Conservation (phyloP, 768 basidiomycete genomes). For the Xerocomus brunneocitrinus region DNA sequence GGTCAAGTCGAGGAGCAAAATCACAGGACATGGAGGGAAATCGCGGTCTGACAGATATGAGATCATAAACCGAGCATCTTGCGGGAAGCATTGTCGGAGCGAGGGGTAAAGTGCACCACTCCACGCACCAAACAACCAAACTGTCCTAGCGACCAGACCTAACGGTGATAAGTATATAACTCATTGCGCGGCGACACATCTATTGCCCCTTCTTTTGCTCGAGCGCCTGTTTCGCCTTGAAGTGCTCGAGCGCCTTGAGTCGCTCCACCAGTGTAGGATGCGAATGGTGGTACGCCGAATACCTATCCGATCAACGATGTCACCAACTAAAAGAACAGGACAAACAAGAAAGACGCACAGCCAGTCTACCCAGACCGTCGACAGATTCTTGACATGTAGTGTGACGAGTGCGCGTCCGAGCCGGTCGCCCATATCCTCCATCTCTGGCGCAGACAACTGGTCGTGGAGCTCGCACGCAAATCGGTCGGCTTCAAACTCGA, state of each 20-base stretch:
- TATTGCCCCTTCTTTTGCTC: slow-evolving; percentile 28
- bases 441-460: slow-evolving; percentile 40
- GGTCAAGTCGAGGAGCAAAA: no score
- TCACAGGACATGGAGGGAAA: no score
- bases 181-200: neutral
- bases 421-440: slow-evolving; percentile 82
- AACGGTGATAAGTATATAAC: neutral
- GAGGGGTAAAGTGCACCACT: neutral
- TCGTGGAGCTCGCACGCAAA: slow-evolving; percentile 76
- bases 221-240: slow-evolving; percentile 40
- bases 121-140: neutral
- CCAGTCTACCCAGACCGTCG: slow-evolving; percentile 94
- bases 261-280: slow-evolving; percentile 94
- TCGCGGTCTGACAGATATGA: no score
- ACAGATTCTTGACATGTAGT: slow-evolving; percentile 89
- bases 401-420: slow-evolving; percentile 78
- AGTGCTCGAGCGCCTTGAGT: slow-evolving; percentile 72
- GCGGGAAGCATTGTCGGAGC: no score
- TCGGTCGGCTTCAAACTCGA: slow-evolving; percentile 91
- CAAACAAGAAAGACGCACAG: slow-evolving; percentile 39
- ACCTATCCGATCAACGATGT: slow-evolving; percentile 39
- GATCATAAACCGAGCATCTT: no score
- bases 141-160: neutral
- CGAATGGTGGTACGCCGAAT: slow-evolving; percentile 93
- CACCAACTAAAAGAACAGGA: neutral